phyloP scores from a whole-genome alignment of 164 flowering plant genomes.

The Brasenia schreberi region DNA sequence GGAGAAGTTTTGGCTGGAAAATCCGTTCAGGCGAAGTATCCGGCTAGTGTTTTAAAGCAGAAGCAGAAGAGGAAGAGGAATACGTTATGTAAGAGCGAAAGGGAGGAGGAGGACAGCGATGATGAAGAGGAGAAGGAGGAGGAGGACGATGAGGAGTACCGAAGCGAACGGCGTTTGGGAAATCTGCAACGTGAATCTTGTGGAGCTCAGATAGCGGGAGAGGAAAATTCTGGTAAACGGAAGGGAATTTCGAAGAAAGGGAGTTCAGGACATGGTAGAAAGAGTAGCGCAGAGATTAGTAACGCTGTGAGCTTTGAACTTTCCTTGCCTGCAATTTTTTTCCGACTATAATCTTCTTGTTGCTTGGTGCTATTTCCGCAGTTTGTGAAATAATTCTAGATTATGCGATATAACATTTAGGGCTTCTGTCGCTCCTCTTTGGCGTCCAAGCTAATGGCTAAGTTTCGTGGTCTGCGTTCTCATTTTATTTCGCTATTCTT shows the following conservation, averaged over 20 bases:
- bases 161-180: background rate
- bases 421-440: background rate
- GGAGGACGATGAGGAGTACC: background rate
- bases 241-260: background rate
- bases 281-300: background rate
- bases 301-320: background rate
- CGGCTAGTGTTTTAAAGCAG: background rate
- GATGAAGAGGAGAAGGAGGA: constrained; percentile 1
- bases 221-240: background rate
- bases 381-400: background rate
- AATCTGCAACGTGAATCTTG: background rate
- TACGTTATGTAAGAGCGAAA: background rate
- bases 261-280: background rate
- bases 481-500: background rate
- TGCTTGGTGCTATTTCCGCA: background rate
- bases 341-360: background rate
- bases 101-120: constrained; percentile 1
- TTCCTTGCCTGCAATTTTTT: background rate
- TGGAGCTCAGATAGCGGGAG: background rate
- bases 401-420: too few relatives aligned
- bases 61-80: background rate
- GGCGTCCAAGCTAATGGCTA: background rate
- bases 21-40: background rate
- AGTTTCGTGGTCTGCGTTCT: background rate
- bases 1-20: background rate